Base-by-base conservation (phyloP, 306 rosid genomes). In the Albizia julibrissin region DNA sequence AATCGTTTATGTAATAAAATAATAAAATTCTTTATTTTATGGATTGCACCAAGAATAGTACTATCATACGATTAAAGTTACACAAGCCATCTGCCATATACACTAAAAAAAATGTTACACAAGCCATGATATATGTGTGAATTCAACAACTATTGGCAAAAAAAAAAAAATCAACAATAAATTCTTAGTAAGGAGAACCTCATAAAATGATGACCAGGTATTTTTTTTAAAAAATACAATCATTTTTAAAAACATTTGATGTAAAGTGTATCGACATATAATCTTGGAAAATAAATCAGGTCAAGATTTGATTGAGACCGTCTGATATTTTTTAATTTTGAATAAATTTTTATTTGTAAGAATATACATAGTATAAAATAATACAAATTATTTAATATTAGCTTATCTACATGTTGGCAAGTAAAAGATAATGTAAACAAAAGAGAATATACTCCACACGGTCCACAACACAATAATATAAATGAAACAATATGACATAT, bases 391-490 rank as follows among this genome's bases (percentile, higher is more conserved):
- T 47, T 47, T 44, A 44, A 44, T 47, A 47, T 47, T 12, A 29
- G 10, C 16, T 44, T 44, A 44, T 44, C 15, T 44, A 12, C 15
- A 44, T 12, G 16, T 44, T 44, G 49, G 16, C 16, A 52, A 18
- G 24, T 6, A 61, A 76, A 80, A 84, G 89, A 90, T 91, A 90
- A 86, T 83, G 0, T 86, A 81, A 82, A 86, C 27, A 86, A 75
- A 37, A 31, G 69, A 74, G 88, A 89, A 90, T 86, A 92, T 84
- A 44, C 86, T 75, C 64, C 82, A 84, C 1, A 68, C 81, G 39
- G 85, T 75, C 64, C 82, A 84, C 1, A 68, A 27, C 47, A 68
- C 73, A 69, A 69, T 69, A 69, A n/a, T 69, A 69, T 1, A 56
- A 56, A 77, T n/a, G 56, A 64, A 74, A 72, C 58, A 72, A 62